These are phyloP conservation scores for Beauveria rudraprayagi DNA, from an alignment of 2,329 filamentous ascomycete species.

Conservation along the genomic window DNA sequence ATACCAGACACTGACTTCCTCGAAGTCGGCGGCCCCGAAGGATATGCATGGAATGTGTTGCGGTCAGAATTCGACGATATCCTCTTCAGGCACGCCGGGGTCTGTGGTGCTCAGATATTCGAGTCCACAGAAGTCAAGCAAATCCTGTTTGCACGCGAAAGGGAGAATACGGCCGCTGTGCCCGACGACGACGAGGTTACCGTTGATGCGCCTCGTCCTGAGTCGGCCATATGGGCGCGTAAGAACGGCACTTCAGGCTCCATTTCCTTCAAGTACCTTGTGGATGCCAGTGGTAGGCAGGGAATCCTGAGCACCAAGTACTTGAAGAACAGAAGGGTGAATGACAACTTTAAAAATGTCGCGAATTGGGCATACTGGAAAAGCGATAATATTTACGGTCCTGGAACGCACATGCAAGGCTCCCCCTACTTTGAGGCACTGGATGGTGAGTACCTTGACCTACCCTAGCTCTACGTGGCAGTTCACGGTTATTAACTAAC, in stretches of 20 bases:
- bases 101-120: slow-evolving; percentile 32
- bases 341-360: slow-evolving; percentile 39
- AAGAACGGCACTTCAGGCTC: slow-evolving; percentile 29
- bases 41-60: slow-evolving; percentile 37
- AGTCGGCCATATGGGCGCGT: slow-evolving; percentile 27
- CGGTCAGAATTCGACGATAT: slow-evolving; percentile 38
- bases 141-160: slow-evolving; percentile 23
- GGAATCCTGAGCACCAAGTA: slow-evolving; percentile 41
- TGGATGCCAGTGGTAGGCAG: slow-evolving; percentile 39
- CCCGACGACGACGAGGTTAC: not conserved
- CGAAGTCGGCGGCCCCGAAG: slow-evolving; percentile 28
- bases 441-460: slow-evolving; percentile 16
- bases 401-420: slow-evolving; percentile 27
- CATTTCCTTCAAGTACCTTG: slow-evolving; percentile 38
- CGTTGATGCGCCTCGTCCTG: slow-evolving; percentile 17
- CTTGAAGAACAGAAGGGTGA: slow-evolving; percentile 38
- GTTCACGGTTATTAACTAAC: too few species aligned
- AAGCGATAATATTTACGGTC: slow-evolving; percentile 23
- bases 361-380: slow-evolving; percentile 43
- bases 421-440: slow-evolving; percentile 38
- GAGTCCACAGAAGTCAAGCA: slow-evolving; percentile 29
- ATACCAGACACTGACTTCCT: slow-evolving; percentile 35
- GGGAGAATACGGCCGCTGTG: not conserved
- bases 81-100: slow-evolving; percentile 33
- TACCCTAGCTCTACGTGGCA: too few species aligned